Conservation (phyloP, 2,329 filamentous ascomycete genomes). For the Apiospora hydei region DNA sequence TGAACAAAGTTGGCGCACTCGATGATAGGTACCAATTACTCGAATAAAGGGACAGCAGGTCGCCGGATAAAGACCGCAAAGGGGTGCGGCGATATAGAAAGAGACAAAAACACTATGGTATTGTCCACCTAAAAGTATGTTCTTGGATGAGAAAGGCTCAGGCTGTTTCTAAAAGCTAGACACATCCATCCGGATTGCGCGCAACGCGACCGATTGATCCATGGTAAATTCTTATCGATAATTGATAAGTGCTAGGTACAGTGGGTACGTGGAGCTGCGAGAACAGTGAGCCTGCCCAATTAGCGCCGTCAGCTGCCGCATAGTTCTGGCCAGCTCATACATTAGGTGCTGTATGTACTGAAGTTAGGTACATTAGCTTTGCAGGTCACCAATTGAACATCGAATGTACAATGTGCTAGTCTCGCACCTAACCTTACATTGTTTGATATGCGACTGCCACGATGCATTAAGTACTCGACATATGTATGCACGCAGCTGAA, state of each 20-base stretch:
- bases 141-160: not conserved
- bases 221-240: constrained; percentile 4
- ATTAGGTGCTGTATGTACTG: not conserved
- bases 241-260: not conserved
- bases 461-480: not conserved
- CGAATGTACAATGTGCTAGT: not conserved
- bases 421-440: not conserved
- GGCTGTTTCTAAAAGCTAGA: not conserved
- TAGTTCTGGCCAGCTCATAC: not conserved
- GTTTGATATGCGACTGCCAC: not conserved
- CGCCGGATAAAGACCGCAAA: not conserved
- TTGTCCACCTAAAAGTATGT: not conserved
- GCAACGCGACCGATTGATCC: not conserved
- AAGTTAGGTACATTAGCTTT: no score
- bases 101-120: not conserved
- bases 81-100: not conserved
- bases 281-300: not conserved
- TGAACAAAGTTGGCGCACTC: not conserved
- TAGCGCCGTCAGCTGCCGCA: no score
- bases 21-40: not conserved
- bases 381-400: not conserved
- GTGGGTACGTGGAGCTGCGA: not conserved
- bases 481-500: not conserved
- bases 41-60: not conserved
- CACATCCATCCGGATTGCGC: no score